Evolutionary conservation across 495 filamentous ascomycete genomes (phyloP).

Genomic region (Mycothermus thermophilus): DNA sequence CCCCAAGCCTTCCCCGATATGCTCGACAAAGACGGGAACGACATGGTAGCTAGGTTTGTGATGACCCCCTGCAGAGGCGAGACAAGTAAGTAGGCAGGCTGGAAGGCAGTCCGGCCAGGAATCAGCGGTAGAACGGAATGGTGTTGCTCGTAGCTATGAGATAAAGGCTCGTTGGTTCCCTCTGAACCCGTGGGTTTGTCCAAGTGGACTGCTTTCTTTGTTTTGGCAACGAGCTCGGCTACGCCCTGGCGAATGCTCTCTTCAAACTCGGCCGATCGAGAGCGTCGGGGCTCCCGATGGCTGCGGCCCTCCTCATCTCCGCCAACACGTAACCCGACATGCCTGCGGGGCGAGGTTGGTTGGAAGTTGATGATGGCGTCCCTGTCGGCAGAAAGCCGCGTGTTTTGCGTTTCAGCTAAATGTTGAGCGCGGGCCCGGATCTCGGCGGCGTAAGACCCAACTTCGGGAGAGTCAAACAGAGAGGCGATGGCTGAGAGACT

Average conservation of each 20-base stretch:
- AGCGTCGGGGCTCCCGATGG: constrained; percentile 17
- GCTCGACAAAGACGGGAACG: constrained; percentile 19
- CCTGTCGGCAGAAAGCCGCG: constrained; percentile 17
- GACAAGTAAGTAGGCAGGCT: constrained; percentile 59
- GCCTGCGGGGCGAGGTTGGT: constrained; percentile 16
- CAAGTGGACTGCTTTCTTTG: constrained; percentile 17
- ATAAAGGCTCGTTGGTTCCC: too few relatives aligned
- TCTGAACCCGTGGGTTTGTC: too few relatives aligned
- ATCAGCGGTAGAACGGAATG: constrained; percentile 14
- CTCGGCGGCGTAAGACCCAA: constrained; percentile 44
- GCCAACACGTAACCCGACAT: constrained; percentile 24
- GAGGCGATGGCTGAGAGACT: constrained; percentile 41
- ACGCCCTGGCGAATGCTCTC: constrained; percentile 28
- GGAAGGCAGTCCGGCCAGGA: constrained; percentile 12
- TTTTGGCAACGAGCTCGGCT: constrained; percentile 24
- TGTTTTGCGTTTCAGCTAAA: constrained; percentile 42
- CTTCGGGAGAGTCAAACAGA: constrained; percentile 38
- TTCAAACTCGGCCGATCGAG: constrained; percentile 18
- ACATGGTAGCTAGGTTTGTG: constrained; percentile 43
- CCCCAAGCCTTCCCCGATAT: constrained; percentile 7
- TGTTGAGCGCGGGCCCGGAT: constrained; percentile 53
- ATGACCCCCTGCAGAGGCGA: constrained; percentile 62
- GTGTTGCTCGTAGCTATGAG: constrained; percentile 1
- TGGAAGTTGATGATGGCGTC: constrained; percentile 11
- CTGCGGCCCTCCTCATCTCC: constrained; percentile 24